Evolutionary conservation across 192 early-diverging fungal genomes (phyloP).

Genomic region (Mortierella alpina): DNA sequence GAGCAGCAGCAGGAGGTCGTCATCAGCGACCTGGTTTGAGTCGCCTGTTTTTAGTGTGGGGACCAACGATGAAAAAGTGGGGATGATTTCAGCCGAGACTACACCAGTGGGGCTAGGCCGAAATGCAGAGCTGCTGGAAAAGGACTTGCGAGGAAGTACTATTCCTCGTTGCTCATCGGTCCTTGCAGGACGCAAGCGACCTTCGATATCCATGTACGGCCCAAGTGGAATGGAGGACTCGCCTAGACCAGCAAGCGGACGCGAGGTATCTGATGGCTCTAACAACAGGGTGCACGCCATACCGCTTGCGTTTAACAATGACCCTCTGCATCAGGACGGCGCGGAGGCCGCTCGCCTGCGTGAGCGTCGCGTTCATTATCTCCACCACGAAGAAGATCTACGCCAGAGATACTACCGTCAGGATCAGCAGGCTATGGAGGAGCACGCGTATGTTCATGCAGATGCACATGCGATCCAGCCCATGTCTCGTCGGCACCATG

Average conservation of each 20-base stretch:
- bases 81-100: not conserved
- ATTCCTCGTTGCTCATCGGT: not conserved
- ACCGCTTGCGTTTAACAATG: not conserved
- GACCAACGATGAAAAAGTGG: not conserved
- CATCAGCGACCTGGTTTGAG: not conserved
- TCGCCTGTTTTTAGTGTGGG: not conserved
- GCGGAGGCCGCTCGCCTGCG: not conserved
- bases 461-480: not conserved
- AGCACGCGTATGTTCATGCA: not conserved
- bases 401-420: not conserved
- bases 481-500: not conserved
- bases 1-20: not conserved
- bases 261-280: not conserved
- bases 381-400: not conserved
- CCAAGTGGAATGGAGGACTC: not conserved
- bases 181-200: conserved; percentile 23
- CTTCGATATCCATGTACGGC: conserved; percentile 36
- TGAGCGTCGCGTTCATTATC: not conserved
- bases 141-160: not conserved
- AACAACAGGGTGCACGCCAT: not conserved
- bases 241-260: not conserved
- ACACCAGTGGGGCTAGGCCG: not conserved
- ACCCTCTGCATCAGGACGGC: conserved; percentile 19
- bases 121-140: not conserved
- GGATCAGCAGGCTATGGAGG: not conserved